Base-by-base conservation (phyloP, 2,329 filamentous ascomycete species). In the Botrytis paeoniae region DNA sequence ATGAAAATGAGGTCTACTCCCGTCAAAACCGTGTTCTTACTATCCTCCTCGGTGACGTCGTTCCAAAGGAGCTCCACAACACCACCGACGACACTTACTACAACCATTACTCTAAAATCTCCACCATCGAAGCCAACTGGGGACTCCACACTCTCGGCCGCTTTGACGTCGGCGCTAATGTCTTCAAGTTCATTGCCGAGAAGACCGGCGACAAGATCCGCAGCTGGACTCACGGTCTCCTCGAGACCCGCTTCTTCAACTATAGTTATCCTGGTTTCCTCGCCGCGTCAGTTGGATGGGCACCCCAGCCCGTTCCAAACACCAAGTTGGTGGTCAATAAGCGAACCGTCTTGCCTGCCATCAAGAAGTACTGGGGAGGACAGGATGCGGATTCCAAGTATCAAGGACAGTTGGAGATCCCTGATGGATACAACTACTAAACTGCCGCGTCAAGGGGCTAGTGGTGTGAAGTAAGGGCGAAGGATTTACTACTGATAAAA, bases 31-130 rank as follows among this genome's bases (percentile, higher is more conserved):
- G 86, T 59, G 87, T 96, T 70, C 87, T 93, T 74, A 88, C 85
- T 75, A 86, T 96, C 76, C 86, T 96, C 0, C 83, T 96, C 4
- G 93, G 93, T 25, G 92, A 92, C 73, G 91, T 89, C n/a, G 82
- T 97, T 3, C 91, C 92, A 18, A 70, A 84, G 7, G 70, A 86
- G n/a, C 86, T 92, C 1, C 83, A 89, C 60, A 91, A 91, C 72
- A 93, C 91, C 37, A 89, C 85, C 2, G 93, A 97, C 81, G 78
- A 83, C 77, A 88, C 85, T 79, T 95, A 89, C 82, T 93, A 93
- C 84, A 90, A 90, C 81, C 91, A 93, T 83, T 93, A 93, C 85
- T 91, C 88, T 14, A 85, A 88, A 77, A 86, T 93, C 75, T 83
- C 91, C n/a, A 89, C 90, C 29, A 87, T 91, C 16, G 83, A 87